Conservation (phyloP, 2,329 filamentous ascomycete genomes). For the Didymella pinodella region DNA sequence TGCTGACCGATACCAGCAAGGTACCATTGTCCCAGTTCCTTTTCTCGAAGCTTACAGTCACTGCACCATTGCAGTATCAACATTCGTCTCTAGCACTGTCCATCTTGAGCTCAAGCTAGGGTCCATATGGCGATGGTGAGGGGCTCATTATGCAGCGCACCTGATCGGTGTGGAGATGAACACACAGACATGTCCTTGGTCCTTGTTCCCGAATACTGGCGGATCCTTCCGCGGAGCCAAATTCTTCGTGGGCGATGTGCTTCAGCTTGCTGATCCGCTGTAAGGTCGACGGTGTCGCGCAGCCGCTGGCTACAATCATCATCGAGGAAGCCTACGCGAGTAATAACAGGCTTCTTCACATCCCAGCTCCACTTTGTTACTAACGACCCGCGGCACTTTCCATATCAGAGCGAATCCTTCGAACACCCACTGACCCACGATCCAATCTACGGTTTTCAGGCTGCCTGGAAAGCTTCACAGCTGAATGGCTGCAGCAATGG, state of each 20-base stretch:
- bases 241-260: not conserved
- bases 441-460: not conserved
- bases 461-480: not conserved
- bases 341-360: constrained; percentile 9
- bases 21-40: constrained; percentile 1
- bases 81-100: not conserved
- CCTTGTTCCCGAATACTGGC: constrained; percentile 1
- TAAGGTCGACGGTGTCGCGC: not conserved
- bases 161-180: constrained; percentile 9
- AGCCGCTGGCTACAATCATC: not conserved
- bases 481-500: not conserved
- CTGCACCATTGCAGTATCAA: not conserved
- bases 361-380: constrained; percentile 17
- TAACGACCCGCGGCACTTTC: constrained; percentile 16
- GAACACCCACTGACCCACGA: constrained; percentile 3
- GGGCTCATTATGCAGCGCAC: constrained; percentile 1
- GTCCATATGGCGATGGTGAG: not conserved
- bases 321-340: constrained; percentile 1
- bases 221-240: constrained; percentile 4
- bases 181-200: not conserved
- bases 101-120: not conserved
- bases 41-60: not conserved
- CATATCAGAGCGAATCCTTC: constrained; percentile 14
- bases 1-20: not conserved
- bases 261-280: constrained; percentile 1